Conservation (phyloP, 768 basidiomycete species). For the Mycena leptocephala region DNA sequence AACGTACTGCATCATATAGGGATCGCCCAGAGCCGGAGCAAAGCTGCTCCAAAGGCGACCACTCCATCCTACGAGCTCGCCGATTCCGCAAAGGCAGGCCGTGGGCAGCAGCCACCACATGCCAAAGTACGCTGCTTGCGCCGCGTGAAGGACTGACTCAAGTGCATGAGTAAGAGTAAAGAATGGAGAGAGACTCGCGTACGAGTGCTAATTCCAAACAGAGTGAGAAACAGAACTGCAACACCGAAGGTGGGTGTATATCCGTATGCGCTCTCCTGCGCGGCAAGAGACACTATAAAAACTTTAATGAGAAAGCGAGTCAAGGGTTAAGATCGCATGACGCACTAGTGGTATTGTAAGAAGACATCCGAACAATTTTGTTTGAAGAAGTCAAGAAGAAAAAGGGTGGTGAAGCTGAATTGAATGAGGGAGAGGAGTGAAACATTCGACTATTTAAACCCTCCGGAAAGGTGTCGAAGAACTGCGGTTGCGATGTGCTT, state of each 20-base stretch:
- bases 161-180: not conserved
- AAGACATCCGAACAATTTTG: too few species aligned
- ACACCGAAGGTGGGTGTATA: conserved; percentile 57
- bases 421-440: too few species aligned
- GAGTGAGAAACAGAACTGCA: conserved; percentile 51
- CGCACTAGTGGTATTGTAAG: too few species aligned
- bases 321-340: too few species aligned
- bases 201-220: conserved; percentile 61
- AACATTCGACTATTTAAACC: too few species aligned
- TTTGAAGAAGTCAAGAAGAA: too few species aligned
- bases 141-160: conserved; percentile 60
- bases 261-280: conserved; percentile 39
- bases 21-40: conserved; percentile 37
- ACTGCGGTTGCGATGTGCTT: too few species aligned
- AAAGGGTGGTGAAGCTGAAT: too few species aligned
- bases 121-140: conserved; percentile 59
- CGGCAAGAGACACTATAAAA: not conserved
- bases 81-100: conserved; percentile 38
- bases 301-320: too few species aligned
- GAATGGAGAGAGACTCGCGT: conserved; percentile 18
- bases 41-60: conserved; percentile 70
- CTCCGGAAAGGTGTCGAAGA: too few species aligned
- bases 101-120: conserved; percentile 72
- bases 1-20: conserved; percentile 62
- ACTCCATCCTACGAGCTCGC: conserved; percentile 68